Percentiles rank a stretch among this genome's conserved stretches.
Evolutionary conservation across 192 early-diverging fungal species (phyloP).

Genomic region (Backusella morwellensis): DNA sequence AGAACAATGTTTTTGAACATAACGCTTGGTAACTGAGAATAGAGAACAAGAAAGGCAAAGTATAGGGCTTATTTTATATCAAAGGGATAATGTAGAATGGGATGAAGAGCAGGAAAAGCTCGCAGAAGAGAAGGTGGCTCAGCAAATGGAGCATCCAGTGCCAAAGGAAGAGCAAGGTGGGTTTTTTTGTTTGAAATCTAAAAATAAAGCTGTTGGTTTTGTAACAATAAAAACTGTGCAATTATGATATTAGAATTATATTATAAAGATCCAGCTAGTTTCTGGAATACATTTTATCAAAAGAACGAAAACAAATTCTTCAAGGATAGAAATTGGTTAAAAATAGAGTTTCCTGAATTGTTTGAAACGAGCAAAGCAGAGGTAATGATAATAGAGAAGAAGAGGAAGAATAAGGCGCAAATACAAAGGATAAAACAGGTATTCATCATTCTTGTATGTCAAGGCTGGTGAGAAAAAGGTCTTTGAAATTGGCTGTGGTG

Average conservation of each 20-base stretch:
- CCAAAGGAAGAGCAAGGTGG: constrained; percentile 56
- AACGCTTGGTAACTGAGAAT: constrained; percentile 82
- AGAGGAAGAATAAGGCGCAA: not conserved
- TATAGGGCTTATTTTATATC: not conserved
- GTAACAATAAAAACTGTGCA: not conserved
- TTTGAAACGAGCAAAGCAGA: constrained; percentile 46
- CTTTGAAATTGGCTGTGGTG: constrained; percentile 97
- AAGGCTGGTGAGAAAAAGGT: constrained; percentile 60
- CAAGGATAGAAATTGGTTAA: constrained; percentile 96
- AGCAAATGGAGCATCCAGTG: constrained; percentile 72
- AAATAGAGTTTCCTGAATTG: constrained; percentile 92
- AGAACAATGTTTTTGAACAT: constrained; percentile 78
- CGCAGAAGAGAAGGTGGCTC: constrained; percentile 71
- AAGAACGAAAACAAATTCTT: constrained; percentile 91
- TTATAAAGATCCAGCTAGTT: constrained; percentile 49
- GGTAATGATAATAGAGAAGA: constrained; percentile 30
- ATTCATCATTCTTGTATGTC: not conserved
- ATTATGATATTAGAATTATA: constrained; percentile 34
- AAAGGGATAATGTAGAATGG: constrained; percentile 94
- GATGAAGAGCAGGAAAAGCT: constrained; percentile 78
- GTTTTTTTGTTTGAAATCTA: not conserved
- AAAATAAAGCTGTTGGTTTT: not conserved
- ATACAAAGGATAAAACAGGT: not conserved
- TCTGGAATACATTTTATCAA: constrained; percentile 81
- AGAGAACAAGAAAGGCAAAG: not conserved